Evolutionary conservation across 1,284 basidiomycete genomes (phyloP).

Genomic region (Puccinia horiana): DNA sequence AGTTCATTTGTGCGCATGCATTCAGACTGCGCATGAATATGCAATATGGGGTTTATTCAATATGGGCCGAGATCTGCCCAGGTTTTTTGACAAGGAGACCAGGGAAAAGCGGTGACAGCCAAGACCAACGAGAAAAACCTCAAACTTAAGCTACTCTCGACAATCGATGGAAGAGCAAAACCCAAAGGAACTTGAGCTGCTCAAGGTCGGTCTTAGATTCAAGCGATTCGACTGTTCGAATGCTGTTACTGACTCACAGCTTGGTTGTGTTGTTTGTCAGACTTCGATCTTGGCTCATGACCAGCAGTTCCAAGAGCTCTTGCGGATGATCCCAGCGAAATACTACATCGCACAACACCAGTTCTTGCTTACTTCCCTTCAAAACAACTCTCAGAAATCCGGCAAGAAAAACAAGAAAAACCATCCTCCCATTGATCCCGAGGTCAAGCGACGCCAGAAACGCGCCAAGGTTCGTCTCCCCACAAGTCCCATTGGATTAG

Average conservation of each 20-base stretch:
- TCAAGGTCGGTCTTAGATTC: not conserved
- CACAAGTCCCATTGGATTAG: not conserved
- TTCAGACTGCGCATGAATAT: not conserved
- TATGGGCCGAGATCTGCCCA: not conserved
- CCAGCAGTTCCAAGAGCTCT: slow-evolving; percentile 32
- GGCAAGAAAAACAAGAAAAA: slow-evolving; percentile 24
- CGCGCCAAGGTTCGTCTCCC: slow-evolving; percentile 30
- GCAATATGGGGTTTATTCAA: slow-evolving; percentile 7
- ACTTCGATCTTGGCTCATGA: slow-evolving; percentile 27
- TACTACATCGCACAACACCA: slow-evolving; percentile 27
- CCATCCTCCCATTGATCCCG: not conserved
- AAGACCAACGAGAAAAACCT: not conserved
- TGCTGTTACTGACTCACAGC: not conserved
- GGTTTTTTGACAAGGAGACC: not conserved
- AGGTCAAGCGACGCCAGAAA: slow-evolving; percentile 41
- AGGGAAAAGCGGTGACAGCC: not conserved
- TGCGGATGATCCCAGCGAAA: slow-evolving; percentile 42
- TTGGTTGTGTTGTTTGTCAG: not conserved
- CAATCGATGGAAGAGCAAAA: not conserved
- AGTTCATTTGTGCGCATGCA: too few relatives aligned
- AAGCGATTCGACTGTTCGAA: not conserved
- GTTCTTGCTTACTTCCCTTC: not conserved
- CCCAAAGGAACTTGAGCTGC: not conserved
- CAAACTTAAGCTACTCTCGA: not conserved
- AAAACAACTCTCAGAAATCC: not conserved